Base-by-base conservation (phyloP, 768 basidiomycete genomes). In the Leccinum truebloodii region DNA sequence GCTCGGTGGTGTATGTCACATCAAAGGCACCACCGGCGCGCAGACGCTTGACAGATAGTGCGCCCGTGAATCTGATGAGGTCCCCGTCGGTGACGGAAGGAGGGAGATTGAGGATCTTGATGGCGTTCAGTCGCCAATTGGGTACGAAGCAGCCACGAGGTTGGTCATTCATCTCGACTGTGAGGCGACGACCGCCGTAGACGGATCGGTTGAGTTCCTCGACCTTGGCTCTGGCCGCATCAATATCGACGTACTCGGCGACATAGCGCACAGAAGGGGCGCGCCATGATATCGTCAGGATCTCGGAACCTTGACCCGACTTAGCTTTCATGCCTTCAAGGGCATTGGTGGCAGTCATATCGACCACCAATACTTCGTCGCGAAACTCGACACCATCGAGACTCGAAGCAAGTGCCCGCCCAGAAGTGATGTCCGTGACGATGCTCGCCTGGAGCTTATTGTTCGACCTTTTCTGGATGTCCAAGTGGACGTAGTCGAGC, bases 331-430 rank as follows among this genome's bases (percentile, higher is more conserved):
- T 83, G 7, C 77, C 75, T 41, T 77, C 76, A 13, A 74, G 60
- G 55, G 72, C 73, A 35, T 75, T 73, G 52, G 76, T 78, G 39
- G 78, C 68, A 48, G 73, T 72, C 32, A 81, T 71, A 63, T 81
- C 79, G 44, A 86, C 78, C 8, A 64, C 65, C 8, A 86, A 69
- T 0, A 51, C 64, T 32, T 80, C 75, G 1, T 80, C 73, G 6
- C 79, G 73, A 58, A 86, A 83, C 34, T 80, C 78, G 55, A 79
- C 71, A 3, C 78, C 83, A 51, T 86, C 80, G 9, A 86, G 73
- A 4, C 77, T 79, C 14, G 66, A 30, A 6, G 79, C 76, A 20
- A 86, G 70, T 0, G 71, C 71, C 28, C 76, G 70, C 2, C 79
- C 82, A 18, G 78, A 67, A 50, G 77, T 77, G 4, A 74, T 68